Evolutionary conservation across 1,284 basidiomycete genomes (phyloP).

Genomic region (Trichosporon asahii): DNA sequence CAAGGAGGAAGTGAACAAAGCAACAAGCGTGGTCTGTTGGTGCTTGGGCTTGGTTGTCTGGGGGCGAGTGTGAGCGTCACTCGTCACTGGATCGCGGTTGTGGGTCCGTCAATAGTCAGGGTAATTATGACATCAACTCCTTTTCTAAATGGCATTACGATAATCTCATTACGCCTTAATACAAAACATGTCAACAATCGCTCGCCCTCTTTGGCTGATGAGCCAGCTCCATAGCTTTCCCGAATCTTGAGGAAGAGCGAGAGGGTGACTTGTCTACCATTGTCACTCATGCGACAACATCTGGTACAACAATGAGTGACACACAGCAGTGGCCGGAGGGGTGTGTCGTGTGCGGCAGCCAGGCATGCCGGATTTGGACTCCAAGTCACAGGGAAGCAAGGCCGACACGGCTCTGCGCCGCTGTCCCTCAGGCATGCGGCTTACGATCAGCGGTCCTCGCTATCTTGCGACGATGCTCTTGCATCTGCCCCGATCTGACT

Average conservation of each 20-base stretch:
- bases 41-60: background rate
- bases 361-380: background rate
- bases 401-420: background rate
- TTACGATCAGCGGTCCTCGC: background rate
- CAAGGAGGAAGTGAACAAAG: background rate
- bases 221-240: background rate
- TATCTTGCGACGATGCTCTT: background rate
- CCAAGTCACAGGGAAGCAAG: background rate
- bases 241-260: background rate
- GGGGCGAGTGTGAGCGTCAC: conserved; percentile 9
- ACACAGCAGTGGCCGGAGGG: background rate
- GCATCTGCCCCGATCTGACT: background rate
- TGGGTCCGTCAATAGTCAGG: conserved; percentile 4
- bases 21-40: background rate
- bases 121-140: background rate
- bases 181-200: background rate
- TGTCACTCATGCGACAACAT: background rate
- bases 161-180: background rate
- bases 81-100: background rate
- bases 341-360: background rate
- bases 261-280: background rate
- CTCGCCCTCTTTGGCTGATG: background rate
- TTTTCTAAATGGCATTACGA: background rate
- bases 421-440: background rate
- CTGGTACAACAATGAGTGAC: background rate